These are phyloP conservation scores for Marchantia paleacea DNA, from an alignment of 225 moss, liverwort and hornwort species.

Conservation along the genomic window DNA sequence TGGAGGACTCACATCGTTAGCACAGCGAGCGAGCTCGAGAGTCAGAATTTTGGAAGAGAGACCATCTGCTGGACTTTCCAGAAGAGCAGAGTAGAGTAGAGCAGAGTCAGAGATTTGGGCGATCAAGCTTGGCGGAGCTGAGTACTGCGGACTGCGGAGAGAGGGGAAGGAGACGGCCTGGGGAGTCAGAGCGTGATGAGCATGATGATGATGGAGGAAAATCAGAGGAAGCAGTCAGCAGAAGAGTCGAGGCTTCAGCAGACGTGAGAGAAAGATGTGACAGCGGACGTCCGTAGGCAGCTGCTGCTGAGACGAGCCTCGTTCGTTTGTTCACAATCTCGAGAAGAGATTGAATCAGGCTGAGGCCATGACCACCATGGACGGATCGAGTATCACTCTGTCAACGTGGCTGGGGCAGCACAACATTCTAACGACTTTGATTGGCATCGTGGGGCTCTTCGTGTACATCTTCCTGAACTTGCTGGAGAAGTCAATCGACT, in stretches of 20 bases:
- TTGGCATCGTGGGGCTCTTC: slow-evolving; percentile 9
- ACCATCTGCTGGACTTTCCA: background rate
- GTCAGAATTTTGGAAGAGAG: background rate
- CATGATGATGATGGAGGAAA: background rate
- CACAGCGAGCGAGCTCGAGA: background rate
- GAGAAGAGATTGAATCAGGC: slow-evolving; percentile 5
- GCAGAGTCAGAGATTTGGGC: background rate
- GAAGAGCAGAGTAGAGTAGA: background rate
- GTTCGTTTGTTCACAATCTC: background rate
- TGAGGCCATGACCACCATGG: slow-evolving; percentile 2
- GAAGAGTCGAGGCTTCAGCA: background rate
- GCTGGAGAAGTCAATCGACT: slow-evolving; percentile 2
- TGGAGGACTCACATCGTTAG: background rate
- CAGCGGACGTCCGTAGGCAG: background rate
- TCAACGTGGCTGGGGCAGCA: slow-evolving; percentile 23
- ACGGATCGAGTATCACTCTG: slow-evolving; percentile 19
- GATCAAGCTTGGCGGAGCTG: background rate
- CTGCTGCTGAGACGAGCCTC: background rate
- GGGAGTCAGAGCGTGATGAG: too few relatives aligned
- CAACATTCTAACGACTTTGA: slow-evolving; percentile 16
- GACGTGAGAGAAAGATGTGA: slow-evolving; percentile 4
- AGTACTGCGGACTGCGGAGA: background rate
- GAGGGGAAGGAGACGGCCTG: too few relatives aligned
- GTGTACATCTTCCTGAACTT: slow-evolving; percentile 12
- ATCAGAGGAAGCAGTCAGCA: background rate